Conservation (phyloP, 2,329 filamentous ascomycete genomes). For the Pseudogymnoascus sp. region DNA sequence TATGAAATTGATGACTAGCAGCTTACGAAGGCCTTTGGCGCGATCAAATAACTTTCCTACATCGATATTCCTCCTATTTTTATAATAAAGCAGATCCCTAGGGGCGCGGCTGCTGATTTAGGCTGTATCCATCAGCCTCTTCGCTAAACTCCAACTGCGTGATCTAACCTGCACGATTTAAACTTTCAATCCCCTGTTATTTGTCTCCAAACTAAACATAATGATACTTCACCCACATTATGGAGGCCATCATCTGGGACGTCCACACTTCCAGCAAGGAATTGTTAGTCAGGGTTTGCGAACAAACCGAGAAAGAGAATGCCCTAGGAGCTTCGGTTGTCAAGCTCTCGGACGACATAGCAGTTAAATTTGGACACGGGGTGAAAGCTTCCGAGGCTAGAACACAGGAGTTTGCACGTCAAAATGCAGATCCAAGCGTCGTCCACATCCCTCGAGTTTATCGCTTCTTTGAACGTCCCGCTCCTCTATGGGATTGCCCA, state of each 20-base stretch:
- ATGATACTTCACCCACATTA: neutral
- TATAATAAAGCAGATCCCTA: neutral
- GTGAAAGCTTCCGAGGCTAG: no score
- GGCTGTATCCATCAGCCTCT: neutral
- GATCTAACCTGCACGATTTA: neutral
- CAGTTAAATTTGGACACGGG: no score
- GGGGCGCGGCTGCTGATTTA: neutral
- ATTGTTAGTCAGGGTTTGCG: no score
- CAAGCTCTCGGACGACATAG: no score
- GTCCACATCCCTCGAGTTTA: no score
- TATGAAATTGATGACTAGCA: no score
- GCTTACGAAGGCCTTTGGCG: neutral
- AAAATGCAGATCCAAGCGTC: no score
- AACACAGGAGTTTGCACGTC: no score
- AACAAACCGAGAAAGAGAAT: no score
- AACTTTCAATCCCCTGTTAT: neutral
- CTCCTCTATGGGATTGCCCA: no score
- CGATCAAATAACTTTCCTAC: neutral
- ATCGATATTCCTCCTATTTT: neutral
- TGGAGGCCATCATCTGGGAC: neutral
- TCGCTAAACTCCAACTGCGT: neutral
- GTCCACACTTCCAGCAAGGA: conserved; percentile 10
- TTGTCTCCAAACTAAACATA: neutral
- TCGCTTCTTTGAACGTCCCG: no score
- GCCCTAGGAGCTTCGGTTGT: no score